Evolutionary conservation across 441 rosid genomes (phyloP), one percentile per base, ranked within the genome.

Genomic region (Erysimum pusillum): DNA sequence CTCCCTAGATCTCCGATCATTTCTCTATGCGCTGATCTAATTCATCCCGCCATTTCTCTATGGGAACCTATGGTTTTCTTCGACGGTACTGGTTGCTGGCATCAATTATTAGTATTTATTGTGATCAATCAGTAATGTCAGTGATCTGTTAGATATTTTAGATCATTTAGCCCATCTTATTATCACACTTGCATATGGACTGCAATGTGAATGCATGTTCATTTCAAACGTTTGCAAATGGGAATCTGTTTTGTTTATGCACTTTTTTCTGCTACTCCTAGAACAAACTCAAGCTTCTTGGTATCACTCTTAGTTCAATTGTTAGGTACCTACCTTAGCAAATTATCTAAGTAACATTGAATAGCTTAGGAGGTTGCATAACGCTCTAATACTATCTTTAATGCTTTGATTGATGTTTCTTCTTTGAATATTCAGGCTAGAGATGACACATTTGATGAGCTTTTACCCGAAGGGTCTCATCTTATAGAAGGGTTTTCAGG

Each of bases 401-500:
- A 53, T 73, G 69, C 22, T 31, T 1, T 32, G 17, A 32, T 70
- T 67, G 66, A 41, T 74, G 63, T 68, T 20, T 71, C 71, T 78
- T 69, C 25, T 52, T 54, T 79, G 58, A 28, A 73, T 78, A 54
- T 75, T 67, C 65, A 91, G 98, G 97, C 88, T 82, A 83, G 85
- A 81, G 90, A 81, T 73, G 87, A 83, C 14, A 67, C 78, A 2
- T 63, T 80, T 35, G 93, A 87, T 61, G 97, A 87, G 75, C 83
- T 83, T 79, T 82, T 84, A 31, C 83, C 88, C 10, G 87, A 83
- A 31, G 87, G 82, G 31, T 62, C 88, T 67, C 86, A 81, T 60
- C 85, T 89, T 88, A 70, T 74, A 63, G 56, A 83, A 28, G 90
- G 85, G 10, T 87, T 85, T 88, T 79, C 96, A 83, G 98, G 98